Percentiles rank a stretch among this genome's conserved stretches.
These are phyloP conservation scores for Xylaria cubensis DNA, from an alignment of 495 filamentous ascomycete genomes.

Conservation along the genomic window DNA sequence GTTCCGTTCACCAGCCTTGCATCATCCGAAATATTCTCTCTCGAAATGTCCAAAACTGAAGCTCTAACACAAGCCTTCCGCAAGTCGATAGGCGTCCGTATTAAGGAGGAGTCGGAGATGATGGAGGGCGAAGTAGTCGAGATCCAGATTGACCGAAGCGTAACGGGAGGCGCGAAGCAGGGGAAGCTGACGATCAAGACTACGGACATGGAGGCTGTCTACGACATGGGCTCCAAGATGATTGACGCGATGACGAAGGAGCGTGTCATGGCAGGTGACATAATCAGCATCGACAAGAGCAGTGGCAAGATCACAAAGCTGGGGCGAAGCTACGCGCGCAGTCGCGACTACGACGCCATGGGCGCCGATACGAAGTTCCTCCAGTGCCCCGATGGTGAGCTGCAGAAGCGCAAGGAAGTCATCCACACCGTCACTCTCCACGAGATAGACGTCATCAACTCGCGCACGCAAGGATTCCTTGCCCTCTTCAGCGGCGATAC, in stretches of 20 bases:
- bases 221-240: constrained; percentile 99
- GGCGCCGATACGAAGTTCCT: constrained; percentile 98
- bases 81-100: constrained; percentile 93
- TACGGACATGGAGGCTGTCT: constrained; percentile 99
- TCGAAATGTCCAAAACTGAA: constrained; percentile 99
- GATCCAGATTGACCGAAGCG: constrained; percentile 97
- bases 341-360: constrained; percentile 99
- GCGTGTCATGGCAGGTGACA: constrained; percentile 96
- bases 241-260: constrained; percentile 99
- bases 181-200: constrained; percentile 99
- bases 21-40: constrained; percentile 94
- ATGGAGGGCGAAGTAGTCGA: constrained; percentile 99
- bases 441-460: constrained; percentile 99
- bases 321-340: constrained; percentile 89
- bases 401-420: constrained; percentile 96
- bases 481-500: constrained; percentile 98
- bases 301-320: constrained; percentile 97
- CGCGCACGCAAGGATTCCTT: constrained; percentile 92
- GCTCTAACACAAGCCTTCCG: constrained; percentile 97
- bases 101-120: constrained; percentile 98
- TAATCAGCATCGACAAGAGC: constrained; percentile 97
- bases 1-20: constrained; percentile 96
- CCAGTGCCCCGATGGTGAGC: constrained; percentile 96
- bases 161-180: constrained; percentile 96
- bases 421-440: constrained; percentile 96